Conservation (phyloP, 805 yeast species). For the Blastobotrys muscicola region DNA sequence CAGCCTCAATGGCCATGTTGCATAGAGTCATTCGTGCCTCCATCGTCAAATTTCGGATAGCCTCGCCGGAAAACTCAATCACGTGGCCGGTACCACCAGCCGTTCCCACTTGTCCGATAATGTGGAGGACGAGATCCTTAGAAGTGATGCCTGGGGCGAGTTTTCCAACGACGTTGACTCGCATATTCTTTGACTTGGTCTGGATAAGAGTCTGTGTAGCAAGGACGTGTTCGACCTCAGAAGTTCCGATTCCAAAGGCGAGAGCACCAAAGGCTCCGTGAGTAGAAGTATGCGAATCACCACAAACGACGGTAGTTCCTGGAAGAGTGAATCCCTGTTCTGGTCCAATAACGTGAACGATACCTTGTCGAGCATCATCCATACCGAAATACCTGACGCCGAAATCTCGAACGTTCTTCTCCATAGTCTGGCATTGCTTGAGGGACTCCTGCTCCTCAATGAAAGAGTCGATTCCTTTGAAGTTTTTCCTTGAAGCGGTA, state of each 20-base stretch:
- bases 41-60: conserved; percentile 82
- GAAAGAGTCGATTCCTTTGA: conserved; percentile 65
- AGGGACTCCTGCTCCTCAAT: conserved; percentile 87
- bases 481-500: conserved; percentile 73
- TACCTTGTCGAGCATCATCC: conserved; percentile 93
- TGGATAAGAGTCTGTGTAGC: conserved; percentile 94
- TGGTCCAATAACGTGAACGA: conserved; percentile 97
- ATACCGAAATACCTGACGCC: conserved; percentile 90
- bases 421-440: conserved; percentile 85
- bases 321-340: conserved; percentile 98
- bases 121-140: conserved; percentile 88
- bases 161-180: conserved; percentile 76
- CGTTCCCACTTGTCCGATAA: conserved; percentile 94
- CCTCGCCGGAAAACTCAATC: conserved; percentile 93
- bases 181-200: conserved; percentile 93
- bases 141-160: conserved; percentile 86
- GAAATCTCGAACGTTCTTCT: conserved; percentile 83
- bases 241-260: conserved; percentile 98
- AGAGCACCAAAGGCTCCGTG: conserved; percentile 98
- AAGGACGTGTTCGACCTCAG: conserved; percentile 96
- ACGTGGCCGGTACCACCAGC: conserved; percentile 99
- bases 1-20: conserved; percentile 98
- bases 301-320: conserved; percentile 98
- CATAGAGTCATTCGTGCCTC: conserved; percentile 99
- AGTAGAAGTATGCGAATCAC: conserved; percentile 97